These are phyloP conservation scores for Phlebopus sp. DNA, from an alignment of 1,284 basidiomycete species.

Conservation along the genomic window DNA sequence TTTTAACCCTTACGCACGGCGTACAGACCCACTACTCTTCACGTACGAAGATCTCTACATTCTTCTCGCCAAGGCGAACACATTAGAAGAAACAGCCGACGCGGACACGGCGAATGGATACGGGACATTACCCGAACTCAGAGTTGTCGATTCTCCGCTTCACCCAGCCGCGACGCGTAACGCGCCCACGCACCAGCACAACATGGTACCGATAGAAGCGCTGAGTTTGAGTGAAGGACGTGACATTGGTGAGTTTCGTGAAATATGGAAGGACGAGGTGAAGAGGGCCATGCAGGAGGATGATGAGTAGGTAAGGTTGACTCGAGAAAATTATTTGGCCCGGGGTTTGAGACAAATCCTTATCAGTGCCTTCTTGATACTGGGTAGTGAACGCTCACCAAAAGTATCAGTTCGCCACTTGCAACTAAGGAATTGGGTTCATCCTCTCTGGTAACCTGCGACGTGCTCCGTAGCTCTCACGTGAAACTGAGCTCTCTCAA, in stretches of 20 bases:
- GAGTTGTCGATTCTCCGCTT: constrained; percentile 68
- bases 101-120: no score
- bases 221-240: constrained; percentile 74
- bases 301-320: not conserved
- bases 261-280: constrained; percentile 62
- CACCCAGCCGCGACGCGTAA: constrained; percentile 67
- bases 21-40: constrained; percentile 87
- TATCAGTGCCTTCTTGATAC: no score
- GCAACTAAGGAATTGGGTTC: no score
- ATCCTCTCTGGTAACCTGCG: no score
- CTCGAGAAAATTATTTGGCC: no score
- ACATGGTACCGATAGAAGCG: constrained; percentile 92
- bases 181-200: constrained; percentile 77
- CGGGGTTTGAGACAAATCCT: no score
- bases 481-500: no score
- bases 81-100: no score
- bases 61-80: constrained; percentile 28
- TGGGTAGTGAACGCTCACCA: no score
- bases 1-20: constrained; percentile 84
- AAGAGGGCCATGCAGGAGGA: constrained; percentile 37
- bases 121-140: constrained; percentile 46
- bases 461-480: no score
- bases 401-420: no score
- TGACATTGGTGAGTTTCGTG: constrained; percentile 68
- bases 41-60: constrained; percentile 73